Evolutionary conservation across 2,329 filamentous ascomycete species (phyloP), one percentile per base, ranked within the genome.

Genomic region (Aspergillus viridinutans): DNA sequence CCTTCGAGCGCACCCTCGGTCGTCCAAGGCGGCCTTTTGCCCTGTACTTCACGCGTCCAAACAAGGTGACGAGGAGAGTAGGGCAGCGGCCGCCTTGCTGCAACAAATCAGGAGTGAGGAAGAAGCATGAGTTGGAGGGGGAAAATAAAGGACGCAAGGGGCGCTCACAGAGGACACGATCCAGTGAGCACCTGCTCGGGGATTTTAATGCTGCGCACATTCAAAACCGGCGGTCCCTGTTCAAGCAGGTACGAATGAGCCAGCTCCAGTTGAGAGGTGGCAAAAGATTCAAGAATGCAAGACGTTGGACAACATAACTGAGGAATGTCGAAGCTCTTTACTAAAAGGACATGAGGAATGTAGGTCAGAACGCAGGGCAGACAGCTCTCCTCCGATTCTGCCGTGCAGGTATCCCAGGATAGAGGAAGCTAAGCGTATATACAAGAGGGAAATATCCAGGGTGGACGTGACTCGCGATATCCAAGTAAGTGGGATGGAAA

Each of bases 31-130:
- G 66, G 64, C 67, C 58, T 65, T 66, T 59, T 59, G 64, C 63
- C 64, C 62, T 65, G 62, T 61, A 52, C 59, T 59, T 68, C 61
- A 62, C 69, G 64, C 71, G 72, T 70, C 62, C 60, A 68, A 66
- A 53, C 64, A 65, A 63, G 55, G 67, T 64, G 63, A 68, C 58
- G 65, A 67, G 64, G 63, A 61, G 61, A 65, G 64, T 60, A 65
- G 64, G 61, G 62, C 54, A 61, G 61, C 59, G 62, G 57, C 64
- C 61, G 61, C 70, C 70, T 70, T 70, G 69, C 67, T 61, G 68
- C 67, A 67, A 63, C 69, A 70, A 74, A 75, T 72, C 69, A 73
- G 72, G 69, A 68, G 66, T 63, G 60, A 63, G 65, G 69, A 67
- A 66, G 67, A 64, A 66, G 65, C 63, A 66, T 63, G 67, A 71